phyloP scores from a whole-genome alignment of 305 asterid species.

The Caryopteris hybrid region DNA sequence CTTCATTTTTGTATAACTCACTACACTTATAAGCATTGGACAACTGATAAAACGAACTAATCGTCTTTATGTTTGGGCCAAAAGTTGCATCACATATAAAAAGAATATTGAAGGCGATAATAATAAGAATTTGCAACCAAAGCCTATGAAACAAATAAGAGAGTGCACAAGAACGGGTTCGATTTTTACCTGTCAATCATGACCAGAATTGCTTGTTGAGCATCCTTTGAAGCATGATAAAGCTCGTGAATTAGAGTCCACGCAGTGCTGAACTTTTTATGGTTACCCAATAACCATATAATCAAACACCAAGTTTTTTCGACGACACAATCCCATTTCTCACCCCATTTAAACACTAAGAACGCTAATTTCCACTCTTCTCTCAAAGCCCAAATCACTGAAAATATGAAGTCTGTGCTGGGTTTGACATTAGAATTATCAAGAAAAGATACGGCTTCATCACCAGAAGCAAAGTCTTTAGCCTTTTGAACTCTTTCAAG shows the following conservation, averaged over 20 bases:
- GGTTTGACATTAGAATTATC: conserved; percentile 51
- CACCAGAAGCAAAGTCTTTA: conserved; percentile 54
- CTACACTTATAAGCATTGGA: background rate
- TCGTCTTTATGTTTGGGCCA: too few relatives aligned
- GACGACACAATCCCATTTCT: conserved; percentile 53
- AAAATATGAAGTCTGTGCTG: conserved; percentile 43
- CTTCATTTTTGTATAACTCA: background rate
- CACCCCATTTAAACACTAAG: conserved; percentile 84
- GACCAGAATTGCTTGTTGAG: conserved; percentile 65
- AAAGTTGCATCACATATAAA: too few relatives aligned
- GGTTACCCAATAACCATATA: conserved; percentile 85
- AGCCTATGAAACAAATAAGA: too few relatives aligned
- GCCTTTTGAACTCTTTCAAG: conserved; percentile 43
- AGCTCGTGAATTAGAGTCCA: conserved; percentile 77
- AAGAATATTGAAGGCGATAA: too few relatives aligned
- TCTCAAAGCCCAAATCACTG: conserved; percentile 61
- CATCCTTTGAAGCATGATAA: conserved; percentile 39
- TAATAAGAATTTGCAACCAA: too few relatives aligned
- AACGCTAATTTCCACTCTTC: conserved; percentile 82
- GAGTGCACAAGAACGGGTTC: too few relatives aligned
- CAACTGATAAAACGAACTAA: background rate
- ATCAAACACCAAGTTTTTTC: conserved; percentile 67
- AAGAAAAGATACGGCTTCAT: conserved; percentile 71
- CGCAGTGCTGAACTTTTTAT: conserved; percentile 76
- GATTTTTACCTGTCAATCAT: conserved; percentile 75